phyloP scores from a whole-genome alignment of 148 eudicot species.

The Silene uniflora region DNA sequence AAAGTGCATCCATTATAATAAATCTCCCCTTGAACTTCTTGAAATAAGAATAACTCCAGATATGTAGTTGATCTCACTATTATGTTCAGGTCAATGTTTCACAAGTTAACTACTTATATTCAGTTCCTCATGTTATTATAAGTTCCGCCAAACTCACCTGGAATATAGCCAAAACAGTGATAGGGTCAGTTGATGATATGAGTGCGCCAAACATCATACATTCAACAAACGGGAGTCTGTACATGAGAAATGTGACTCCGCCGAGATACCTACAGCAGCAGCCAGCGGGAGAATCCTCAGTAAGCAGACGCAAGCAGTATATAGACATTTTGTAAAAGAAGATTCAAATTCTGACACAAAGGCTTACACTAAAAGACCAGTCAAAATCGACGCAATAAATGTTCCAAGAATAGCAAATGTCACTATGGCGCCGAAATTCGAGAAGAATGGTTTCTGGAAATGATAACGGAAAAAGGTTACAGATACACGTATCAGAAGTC shows the following conservation, averaged over 20 bases:
- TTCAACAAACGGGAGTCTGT: slow-evolving; percentile 82
- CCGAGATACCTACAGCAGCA: slow-evolving; percentile 73
- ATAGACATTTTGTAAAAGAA: background rate
- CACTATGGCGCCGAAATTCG: slow-evolving; percentile 96
- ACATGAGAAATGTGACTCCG: slow-evolving; percentile 70
- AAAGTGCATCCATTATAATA: background rate
- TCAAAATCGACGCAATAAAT: slow-evolving; percentile 79
- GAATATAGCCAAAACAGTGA: slow-evolving; percentile 92
- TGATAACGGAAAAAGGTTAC: slow-evolving; percentile 10
- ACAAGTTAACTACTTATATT: background rate
- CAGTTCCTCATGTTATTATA: slow-evolving; percentile 4
- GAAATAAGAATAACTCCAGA: background rate
- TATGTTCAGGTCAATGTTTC: background rate
- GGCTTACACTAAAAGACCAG: slow-evolving; percentile 92
- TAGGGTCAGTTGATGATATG: slow-evolving; percentile 97
- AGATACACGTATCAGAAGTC: background rate
- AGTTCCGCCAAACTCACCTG: slow-evolving; percentile 48
- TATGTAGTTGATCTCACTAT: background rate
- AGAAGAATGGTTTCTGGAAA: slow-evolving; percentile 95
- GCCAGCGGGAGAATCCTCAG: background rate
- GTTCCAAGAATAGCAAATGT: slow-evolving; percentile 91
- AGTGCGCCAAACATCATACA: slow-evolving; percentile 99
- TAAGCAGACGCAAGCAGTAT: slow-evolving; percentile 10
- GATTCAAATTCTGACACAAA: background rate
- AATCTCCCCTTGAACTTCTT: background rate